phyloP scores from a whole-genome alignment of 2,329 filamentous ascomycete genomes.

The Stemphylium vesicarium region DNA sequence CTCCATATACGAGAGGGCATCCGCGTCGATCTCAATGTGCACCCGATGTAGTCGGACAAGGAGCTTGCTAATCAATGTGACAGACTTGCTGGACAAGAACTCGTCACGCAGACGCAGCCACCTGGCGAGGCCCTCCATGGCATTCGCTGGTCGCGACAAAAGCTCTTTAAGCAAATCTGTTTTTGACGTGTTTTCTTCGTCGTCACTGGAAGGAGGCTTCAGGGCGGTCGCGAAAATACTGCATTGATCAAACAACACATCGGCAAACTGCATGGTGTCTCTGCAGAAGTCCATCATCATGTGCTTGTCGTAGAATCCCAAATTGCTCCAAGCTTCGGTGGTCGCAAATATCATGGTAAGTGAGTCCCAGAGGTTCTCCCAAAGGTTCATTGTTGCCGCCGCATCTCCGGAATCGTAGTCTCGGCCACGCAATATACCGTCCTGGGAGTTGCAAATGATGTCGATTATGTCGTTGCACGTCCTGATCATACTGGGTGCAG shows the following conservation, averaged over 20 bases:
- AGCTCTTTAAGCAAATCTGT: constrained; percentile 58
- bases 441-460: constrained; percentile 68
- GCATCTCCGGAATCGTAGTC: constrained; percentile 67
- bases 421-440: constrained; percentile 65
- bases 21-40: constrained; percentile 70
- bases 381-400: constrained; percentile 74
- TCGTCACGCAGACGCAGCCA: constrained; percentile 91
- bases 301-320: constrained; percentile 70
- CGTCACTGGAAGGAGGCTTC: constrained; percentile 43
- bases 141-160: constrained; percentile 67
- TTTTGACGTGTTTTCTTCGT: constrained; percentile 47
- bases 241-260: constrained; percentile 83
- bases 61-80: constrained; percentile 83
- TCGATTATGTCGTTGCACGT: constrained; percentile 67
- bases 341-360: constrained; percentile 81
- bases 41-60: constrained; percentile 80
- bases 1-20: constrained; percentile 66
- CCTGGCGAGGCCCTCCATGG: constrained; percentile 74
- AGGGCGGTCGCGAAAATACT: constrained; percentile 79
- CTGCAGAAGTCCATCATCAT: constrained; percentile 92
- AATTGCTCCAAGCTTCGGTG: constrained; percentile 81
- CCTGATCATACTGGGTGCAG: constrained; percentile 66
- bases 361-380: constrained; percentile 82
- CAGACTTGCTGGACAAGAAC: constrained; percentile 82
- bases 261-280: constrained; percentile 92